Conservation (phyloP, 1,139 yeast genomes). For the Hemisphaericaspora lyxosophila region DNA sequence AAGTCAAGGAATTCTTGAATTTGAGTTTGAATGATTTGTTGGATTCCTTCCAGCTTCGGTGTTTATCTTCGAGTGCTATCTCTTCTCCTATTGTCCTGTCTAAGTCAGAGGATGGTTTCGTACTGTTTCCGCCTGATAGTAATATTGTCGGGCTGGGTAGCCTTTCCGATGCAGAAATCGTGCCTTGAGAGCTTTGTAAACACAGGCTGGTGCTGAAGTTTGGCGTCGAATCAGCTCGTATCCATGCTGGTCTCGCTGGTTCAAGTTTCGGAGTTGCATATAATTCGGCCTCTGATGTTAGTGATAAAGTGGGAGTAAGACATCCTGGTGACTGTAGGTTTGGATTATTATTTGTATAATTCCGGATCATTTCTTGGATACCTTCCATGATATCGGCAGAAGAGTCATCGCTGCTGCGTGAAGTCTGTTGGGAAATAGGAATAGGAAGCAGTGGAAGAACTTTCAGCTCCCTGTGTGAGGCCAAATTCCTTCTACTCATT, state of each 20-base stretch:
- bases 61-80: not conserved
- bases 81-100: not conserved
- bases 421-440: not conserved
- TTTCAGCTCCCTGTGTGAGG: not conserved
- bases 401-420: too few relatives aligned
- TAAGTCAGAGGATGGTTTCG: conserved; percentile 8
- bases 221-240: too few relatives aligned
- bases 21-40: not conserved
- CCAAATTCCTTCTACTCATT: not conserved
- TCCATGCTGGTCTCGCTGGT: too few relatives aligned
- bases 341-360: conserved; percentile 5
- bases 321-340: conserved; percentile 5
- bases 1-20: not conserved
- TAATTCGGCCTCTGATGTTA: not conserved
- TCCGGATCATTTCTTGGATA: conserved; percentile 4
- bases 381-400: conserved; percentile 1
- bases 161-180: not conserved
- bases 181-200: not conserved
- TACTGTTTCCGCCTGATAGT: not conserved
- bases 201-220: too few relatives aligned
- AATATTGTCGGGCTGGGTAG: not conserved
- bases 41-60: too few relatives aligned
- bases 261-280: not conserved
- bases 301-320: not conserved
- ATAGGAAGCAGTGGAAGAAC: not conserved